Conservation (phyloP, 768 basidiomycete species). For the Aureoboletus auriporus region DNA sequence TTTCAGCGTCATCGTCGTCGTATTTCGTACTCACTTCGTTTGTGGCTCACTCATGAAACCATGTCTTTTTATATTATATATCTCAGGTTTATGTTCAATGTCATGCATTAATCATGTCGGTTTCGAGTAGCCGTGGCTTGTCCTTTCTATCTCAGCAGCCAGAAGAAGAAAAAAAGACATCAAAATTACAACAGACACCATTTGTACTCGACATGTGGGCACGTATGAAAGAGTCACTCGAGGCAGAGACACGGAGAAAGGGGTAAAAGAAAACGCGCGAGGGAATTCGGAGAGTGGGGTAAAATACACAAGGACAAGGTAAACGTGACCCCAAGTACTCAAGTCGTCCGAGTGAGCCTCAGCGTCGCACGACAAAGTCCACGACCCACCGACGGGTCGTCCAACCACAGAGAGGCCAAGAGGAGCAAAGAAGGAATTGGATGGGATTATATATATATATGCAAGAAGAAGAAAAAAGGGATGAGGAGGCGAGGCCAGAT, state of each 20-base stretch:
- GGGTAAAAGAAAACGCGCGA: background rate
- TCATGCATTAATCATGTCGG: background rate
- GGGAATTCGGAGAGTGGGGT: too few relatives aligned
- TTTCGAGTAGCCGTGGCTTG: too few relatives aligned
- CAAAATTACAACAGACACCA: constrained; percentile 23
- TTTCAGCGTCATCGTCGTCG: too few relatives aligned
- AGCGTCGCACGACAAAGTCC: too few relatives aligned
- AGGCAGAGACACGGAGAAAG: too few relatives aligned
- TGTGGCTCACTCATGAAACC: background rate
- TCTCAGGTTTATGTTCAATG: background rate
- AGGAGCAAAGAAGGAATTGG: background rate
- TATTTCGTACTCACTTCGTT: background rate
- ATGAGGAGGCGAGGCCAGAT: background rate
- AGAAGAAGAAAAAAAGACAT: background rate
- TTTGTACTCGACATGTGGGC: constrained; percentile 1
- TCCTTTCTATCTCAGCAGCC: too few relatives aligned
- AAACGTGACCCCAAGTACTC: too few relatives aligned
- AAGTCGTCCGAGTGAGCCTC: too few relatives aligned
- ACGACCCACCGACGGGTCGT: too few relatives aligned
- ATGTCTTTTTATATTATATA: background rate
- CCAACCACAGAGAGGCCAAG: background rate
- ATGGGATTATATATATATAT: constrained; percentile 9
- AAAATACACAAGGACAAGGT: too few relatives aligned
- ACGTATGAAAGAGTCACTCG: background rate
- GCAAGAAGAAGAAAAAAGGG: constrained; percentile 9